These are phyloP conservation scores for Triticum aestivum DNA, from an alignment of 176 grass and related monocot species.

Conservation along the genomic window IWGSC_CS_RefSeq_v2.1 NC_057809.1:437558845-437559344, in stretches of 20 bases:
- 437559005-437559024: slow-evolving; percentile 70
- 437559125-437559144: slow-evolving; percentile 53
- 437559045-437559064: slow-evolving; percentile 76
- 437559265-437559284: slow-evolving; percentile 73
- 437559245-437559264: slow-evolving; percentile 88
- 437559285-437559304: slow-evolving; percentile 76
- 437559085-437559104: slow-evolving; percentile 83
- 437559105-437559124: slow-evolving; percentile 79
- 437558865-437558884: slow-evolving; percentile 72
- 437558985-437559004: slow-evolving; percentile 57
- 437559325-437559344: slow-evolving; percentile 64
- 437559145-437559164: slow-evolving; percentile 43
- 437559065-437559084: slow-evolving; percentile 64
- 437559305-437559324: slow-evolving; percentile 72
- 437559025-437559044: slow-evolving; percentile 72
- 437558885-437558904: slow-evolving; percentile 66
- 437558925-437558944: slow-evolving; percentile 21
- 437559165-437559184: slow-evolving; percentile 45
- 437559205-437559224: slow-evolving; percentile 61
- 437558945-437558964: slow-evolving; percentile 19
- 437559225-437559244: slow-evolving; percentile 59
- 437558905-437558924: slow-evolving; percentile 15
- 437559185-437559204: slow-evolving; percentile 67
- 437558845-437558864: slow-evolving; percentile 73
- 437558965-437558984: background rate